These are phyloP conservation scores for Dichotomocladium elegans DNA, from an alignment of 371 early-diverging fungal species.

Conservation along the genomic window DNA sequence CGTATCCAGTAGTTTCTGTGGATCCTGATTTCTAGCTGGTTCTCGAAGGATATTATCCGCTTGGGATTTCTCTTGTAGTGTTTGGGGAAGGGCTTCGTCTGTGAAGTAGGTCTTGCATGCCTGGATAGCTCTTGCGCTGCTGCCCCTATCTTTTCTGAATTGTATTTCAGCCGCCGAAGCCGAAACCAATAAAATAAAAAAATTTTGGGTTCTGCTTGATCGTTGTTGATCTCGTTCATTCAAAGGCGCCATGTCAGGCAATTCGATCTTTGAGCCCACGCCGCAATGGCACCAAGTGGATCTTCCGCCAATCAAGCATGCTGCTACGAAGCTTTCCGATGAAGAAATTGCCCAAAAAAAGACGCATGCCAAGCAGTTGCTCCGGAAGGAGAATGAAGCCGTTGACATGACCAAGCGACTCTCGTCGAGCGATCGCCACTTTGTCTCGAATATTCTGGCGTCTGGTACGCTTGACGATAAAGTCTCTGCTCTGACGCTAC, in stretches of 20 bases:
- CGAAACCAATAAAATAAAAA: too few relatives aligned
- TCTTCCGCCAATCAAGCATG: slow-evolving; percentile 27
- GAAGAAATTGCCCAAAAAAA: slow-evolving; percentile 44
- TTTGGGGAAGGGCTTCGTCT: slow-evolving; percentile 64
- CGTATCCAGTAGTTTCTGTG: too few relatives aligned
- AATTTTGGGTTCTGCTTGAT: too few relatives aligned
- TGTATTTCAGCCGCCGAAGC: too few relatives aligned
- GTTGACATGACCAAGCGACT: slow-evolving; percentile 56
- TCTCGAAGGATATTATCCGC: too few relatives aligned
- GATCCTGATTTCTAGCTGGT: too few relatives aligned
- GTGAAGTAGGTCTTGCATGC: slow-evolving; percentile 49
- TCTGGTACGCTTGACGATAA: slow-evolving; percentile 93
- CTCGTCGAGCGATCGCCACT: slow-evolving; percentile 77
- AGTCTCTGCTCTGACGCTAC: slow-evolving; percentile 88
- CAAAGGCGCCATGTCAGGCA: not conserved
- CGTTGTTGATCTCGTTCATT: not conserved
- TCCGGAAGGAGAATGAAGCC: slow-evolving; percentile 66
- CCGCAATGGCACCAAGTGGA: slow-evolving; percentile 51
- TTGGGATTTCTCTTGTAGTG: too few relatives aligned
- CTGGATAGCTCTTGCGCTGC: slow-evolving; percentile 36
- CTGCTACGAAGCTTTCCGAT: slow-evolving; percentile 24
- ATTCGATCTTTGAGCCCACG: slow-evolving; percentile 32
- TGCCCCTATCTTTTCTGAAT: too few relatives aligned
- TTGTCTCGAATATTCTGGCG: slow-evolving; percentile 80
- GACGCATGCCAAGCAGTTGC: slow-evolving; percentile 58